phyloP scores from a whole-genome alignment of 2,329 filamentous ascomycete genomes.

The Aspergillus aculeatinus region DNA sequence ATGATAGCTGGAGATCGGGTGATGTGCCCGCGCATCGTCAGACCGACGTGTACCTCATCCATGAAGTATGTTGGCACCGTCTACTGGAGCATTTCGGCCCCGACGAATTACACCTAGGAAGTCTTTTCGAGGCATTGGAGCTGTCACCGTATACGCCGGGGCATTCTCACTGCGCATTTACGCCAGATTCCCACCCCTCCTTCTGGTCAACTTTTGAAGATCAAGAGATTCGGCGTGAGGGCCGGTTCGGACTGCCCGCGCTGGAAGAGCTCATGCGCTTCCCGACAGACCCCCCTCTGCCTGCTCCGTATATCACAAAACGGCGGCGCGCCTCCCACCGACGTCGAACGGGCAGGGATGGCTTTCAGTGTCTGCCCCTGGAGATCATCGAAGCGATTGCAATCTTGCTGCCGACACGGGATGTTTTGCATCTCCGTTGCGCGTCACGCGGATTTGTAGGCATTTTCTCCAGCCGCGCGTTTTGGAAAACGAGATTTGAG shows the following conservation, averaged over 20 bases:
- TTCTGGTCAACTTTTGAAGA: not conserved
- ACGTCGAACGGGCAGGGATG: not conserved
- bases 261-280: conserved; percentile 5
- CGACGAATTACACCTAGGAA: not conserved
- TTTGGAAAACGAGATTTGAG: conserved; percentile 15
- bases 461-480: conserved; percentile 8
- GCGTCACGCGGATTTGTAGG: conserved; percentile 9
- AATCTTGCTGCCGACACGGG: conserved; percentile 1
- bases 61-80: conserved; percentile 5
- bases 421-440: conserved; percentile 8
- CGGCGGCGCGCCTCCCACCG: not conserved
- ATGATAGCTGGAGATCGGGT: no score
- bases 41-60: conserved; percentile 4
- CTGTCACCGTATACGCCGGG: not conserved
- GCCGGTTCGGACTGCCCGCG: not conserved
- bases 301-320: not conserved
- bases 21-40: not conserved
- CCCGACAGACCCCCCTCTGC: not conserved
- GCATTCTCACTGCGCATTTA: not conserved
- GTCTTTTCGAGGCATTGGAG: conserved; percentile 8
- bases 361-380: conserved; percentile 7
- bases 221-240: not conserved
- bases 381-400: conserved; percentile 11
- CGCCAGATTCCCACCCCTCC: accelerated
- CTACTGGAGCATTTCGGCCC: conserved; percentile 7